Evolutionary conservation across 2,329 filamentous ascomycete species (phyloP), one percentile per base, ranked within the genome.

Genomic region (Plenodomus tracheiphilus): DNA sequence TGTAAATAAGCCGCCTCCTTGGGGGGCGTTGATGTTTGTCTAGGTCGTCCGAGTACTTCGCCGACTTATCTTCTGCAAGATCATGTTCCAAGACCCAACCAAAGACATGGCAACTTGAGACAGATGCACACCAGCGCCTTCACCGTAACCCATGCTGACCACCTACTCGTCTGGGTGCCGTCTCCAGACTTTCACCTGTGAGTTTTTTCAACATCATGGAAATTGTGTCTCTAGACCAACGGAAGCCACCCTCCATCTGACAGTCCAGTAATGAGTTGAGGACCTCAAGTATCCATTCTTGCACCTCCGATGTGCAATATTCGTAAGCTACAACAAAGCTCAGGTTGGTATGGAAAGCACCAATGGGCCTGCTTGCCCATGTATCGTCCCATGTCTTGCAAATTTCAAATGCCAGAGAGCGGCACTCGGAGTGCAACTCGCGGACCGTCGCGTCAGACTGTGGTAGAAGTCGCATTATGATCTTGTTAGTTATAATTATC

Each of bases 351-450:
- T 70, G 66, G 9, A 67, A 65, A 3, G 68, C 64, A 16, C 66
- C 68, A 28, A 70, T 68, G 3, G 66, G 66, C 17, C 60, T 64
- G 13, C 55, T 65, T 21, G 58, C 56, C 66, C 65, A 70, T 2
- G 68, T 65, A 47, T 66, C 61, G 46, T 70, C 66, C 67, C 66
- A 70, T 10, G 64, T 69, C 49, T 68, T 69, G 53, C 66, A 70
- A 3, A 71, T 69, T 16, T 71, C 59, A 2, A 61, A 41, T 10
- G 65, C 64, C 13, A 68, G 30, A 17, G 49, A 54, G 8, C 59
- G 64, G 32, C 58, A 66, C 43, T 70, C 65, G 7, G 58, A 55
- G 50, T 69, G 58, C 1, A 71, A 39, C 5, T 46, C 51, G 41
- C 60, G 59, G 32, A 54, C 43, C 4, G 44, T 43, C 6, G 61